phyloP scores from a whole-genome alignment of 148 eudicot species.

The Nyssa sinensis region DNA sequence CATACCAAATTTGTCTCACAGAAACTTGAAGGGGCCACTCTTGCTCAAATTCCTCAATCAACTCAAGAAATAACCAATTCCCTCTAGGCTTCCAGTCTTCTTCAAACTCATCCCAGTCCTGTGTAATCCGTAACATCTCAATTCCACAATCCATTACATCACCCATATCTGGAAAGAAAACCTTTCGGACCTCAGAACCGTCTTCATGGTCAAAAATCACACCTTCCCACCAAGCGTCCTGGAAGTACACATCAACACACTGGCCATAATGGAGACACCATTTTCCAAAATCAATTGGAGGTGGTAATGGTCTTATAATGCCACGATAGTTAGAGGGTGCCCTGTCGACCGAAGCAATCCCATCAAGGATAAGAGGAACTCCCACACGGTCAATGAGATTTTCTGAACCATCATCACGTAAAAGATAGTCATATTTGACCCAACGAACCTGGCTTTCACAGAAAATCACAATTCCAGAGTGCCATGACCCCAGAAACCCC shows the following conservation, averaged over 20 bases:
- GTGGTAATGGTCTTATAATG: conserved; percentile 61
- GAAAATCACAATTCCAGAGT: conserved; percentile 45
- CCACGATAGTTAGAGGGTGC: conserved; percentile 27
- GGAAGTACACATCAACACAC: conserved; percentile 68
- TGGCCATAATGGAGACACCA: conserved; percentile 48
- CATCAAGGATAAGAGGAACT: conserved; percentile 46
- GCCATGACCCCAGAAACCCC: conserved; percentile 90
- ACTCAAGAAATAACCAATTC: conserved; percentile 73
- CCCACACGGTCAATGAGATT: conserved; percentile 35
- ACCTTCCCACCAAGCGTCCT: conserved; percentile 99
- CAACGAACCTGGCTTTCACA: conserved; percentile 21
- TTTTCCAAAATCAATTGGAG: conserved; percentile 1
- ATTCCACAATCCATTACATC: conserved; percentile 42
- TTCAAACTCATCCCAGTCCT: conserved; percentile 70
- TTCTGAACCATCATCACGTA: conserved; percentile 32
- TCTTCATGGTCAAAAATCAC: conserved; percentile 63
- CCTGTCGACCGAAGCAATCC: conserved; percentile 13
- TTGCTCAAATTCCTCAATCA: conserved; percentile 43
- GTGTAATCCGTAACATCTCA: conserved; percentile 43
- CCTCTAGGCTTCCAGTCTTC: conserved; percentile 68
- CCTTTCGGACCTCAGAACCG: conserved; percentile 33
- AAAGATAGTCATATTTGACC: conserved; percentile 53
- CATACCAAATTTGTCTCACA: conserved; percentile 85
- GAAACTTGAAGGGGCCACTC: conserved; percentile 54
- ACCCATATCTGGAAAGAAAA: conserved; percentile 92